These are phyloP conservation scores for Physcia stellaris DNA, from an alignment of 495 filamentous ascomycete genomes.

Conservation along the genomic window DNA sequence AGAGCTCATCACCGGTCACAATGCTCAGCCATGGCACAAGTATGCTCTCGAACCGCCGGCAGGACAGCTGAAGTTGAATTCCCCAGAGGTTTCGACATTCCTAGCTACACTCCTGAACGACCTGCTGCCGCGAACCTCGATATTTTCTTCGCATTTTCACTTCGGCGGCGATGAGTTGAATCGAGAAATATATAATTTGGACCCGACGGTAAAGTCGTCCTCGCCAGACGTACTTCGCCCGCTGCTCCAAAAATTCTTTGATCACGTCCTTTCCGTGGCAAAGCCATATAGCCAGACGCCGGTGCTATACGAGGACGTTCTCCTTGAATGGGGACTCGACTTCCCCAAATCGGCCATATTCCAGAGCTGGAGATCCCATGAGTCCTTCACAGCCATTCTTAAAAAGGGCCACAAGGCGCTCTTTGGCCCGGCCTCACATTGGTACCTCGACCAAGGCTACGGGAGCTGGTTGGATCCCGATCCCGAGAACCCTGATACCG, in stretches of 20 bases:
- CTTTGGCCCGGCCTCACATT: slow-evolving; percentile 54
- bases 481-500: background rate
- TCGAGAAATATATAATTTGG: slow-evolving; percentile 50
- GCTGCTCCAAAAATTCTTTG: slow-evolving; percentile 56
- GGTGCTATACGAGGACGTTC: slow-evolving; percentile 72
- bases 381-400: slow-evolving; percentile 40
- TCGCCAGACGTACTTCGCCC: slow-evolving; percentile 44
- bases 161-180: slow-evolving; percentile 74
- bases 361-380: slow-evolving; percentile 54
- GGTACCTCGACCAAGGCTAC: background rate
- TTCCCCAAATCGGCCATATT: slow-evolving; percentile 45
- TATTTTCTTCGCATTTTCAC: slow-evolving; percentile 58
- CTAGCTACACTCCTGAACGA: slow-evolving; percentile 51
- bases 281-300: slow-evolving; percentile 44
- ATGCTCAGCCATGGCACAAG: slow-evolving; percentile 42
- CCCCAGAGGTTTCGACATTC: slow-evolving; percentile 46
- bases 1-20: slow-evolving; percentile 56
- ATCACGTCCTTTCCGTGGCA: slow-evolving; percentile 45
- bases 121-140: slow-evolving; percentile 52
- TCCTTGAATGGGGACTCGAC: slow-evolving; percentile 55
- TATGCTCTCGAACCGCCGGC: slow-evolving; percentile 50
- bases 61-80: slow-evolving; percentile 41
- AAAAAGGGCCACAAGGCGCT: slow-evolving; percentile 50
- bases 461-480: slow-evolving; percentile 8
- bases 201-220: slow-evolving; percentile 51